Conservation (phyloP, 2,329 filamentous ascomycete genomes). For the Mollisiaceae sp. region DNA sequence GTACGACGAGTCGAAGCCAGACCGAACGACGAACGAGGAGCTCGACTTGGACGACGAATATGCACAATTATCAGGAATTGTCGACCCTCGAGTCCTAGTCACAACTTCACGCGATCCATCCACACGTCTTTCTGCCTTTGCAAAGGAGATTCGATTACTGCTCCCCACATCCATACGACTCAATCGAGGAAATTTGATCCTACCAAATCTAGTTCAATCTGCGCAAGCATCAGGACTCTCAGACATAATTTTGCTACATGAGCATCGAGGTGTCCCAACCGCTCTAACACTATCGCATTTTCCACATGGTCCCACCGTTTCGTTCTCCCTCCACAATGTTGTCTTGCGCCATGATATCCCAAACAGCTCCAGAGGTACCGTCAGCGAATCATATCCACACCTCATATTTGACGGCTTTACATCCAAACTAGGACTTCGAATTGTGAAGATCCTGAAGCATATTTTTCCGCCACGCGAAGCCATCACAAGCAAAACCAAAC, state of each 20-base stretch:
- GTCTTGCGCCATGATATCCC: conserved; percentile 93
- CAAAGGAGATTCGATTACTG: conserved; percentile 86
- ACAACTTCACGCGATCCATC: conserved; percentile 91
- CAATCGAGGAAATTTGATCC: conserved; percentile 88
- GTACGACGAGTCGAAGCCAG: conserved; percentile 84
- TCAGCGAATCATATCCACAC: conserved; percentile 91
- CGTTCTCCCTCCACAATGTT: conserved; percentile 91
- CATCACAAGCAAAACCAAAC: conserved; percentile 71
- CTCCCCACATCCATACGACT: conserved; percentile 85
- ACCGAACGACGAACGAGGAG: conserved; percentile 69
- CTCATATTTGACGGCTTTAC: conserved; percentile 95
- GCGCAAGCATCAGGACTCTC: conserved; percentile 80
- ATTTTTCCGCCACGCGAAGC: conserved; percentile 89
- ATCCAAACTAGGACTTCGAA: conserved; percentile 77
- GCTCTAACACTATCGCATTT: conserved; percentile 87
- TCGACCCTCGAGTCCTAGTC: conserved; percentile 87
- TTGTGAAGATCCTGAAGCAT: conserved; percentile 91
- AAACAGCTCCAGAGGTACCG: conserved; percentile 82
- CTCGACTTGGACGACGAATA: conserved; percentile 89
- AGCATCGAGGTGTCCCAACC: conserved; percentile 91
- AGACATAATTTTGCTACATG: conserved; percentile 87
- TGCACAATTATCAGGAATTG: conserved; percentile 84
- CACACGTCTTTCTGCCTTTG: conserved; percentile 83
- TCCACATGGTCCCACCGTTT: conserved; percentile 85
- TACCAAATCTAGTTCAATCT: conserved; percentile 83